Base-by-base conservation (phyloP, 2,329 filamentous ascomycete species). In the Monilinia fructigena region DNA sequence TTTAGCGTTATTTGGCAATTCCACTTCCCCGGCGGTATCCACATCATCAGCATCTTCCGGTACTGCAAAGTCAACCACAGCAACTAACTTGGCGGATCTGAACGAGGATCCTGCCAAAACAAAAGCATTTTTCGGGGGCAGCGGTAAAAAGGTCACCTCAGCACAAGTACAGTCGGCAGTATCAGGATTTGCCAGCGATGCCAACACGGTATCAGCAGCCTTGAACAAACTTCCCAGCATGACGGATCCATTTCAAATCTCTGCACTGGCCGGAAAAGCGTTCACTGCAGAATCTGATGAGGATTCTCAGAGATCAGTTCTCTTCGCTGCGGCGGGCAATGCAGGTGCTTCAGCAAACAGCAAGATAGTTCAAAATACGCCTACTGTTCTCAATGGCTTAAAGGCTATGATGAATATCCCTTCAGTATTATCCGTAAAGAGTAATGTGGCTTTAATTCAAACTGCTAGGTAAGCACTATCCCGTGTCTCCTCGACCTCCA, bases 311-410 rank as follows among this genome's bases (percentile, higher is more conserved):
- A 66, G 72, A 54, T 59, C 70, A 7, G 70, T 72, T 18, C 68
- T 74, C 4, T 50, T 55, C 28, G 65, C 71, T 3, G 72, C 72
- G 14, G 71, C 70, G 38, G 72, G 71, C 20, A 68, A 55, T 48
- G 68, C 69, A 28, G 72, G 70, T 7, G 61, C 48, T 23, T 47
- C 67, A 6, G 58, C 70, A n/a, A 73, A 74, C 35, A 40, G 58
- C n/a, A 70, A 72, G 62, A 74, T 74, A 40, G 68, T 72, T n/a
- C 66, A 71, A 62, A 72, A 70, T 10, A 74, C 72, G 0, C 72
- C 72, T 4, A 55, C 66, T 8, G 72, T 74, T 47, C 56, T 74
- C 10, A 61, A 60, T 10, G 72, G 72, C 3, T 58, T 74, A 40
- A 68, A 67, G 38, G 63, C 52, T 31, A 74, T 74, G 20, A 67